A percentile compares a stretch with the other conserved stretches of the same genome.
Conservation (phyloP, 73 alveolate genomes). For the Breviolum minutum region DNA sequence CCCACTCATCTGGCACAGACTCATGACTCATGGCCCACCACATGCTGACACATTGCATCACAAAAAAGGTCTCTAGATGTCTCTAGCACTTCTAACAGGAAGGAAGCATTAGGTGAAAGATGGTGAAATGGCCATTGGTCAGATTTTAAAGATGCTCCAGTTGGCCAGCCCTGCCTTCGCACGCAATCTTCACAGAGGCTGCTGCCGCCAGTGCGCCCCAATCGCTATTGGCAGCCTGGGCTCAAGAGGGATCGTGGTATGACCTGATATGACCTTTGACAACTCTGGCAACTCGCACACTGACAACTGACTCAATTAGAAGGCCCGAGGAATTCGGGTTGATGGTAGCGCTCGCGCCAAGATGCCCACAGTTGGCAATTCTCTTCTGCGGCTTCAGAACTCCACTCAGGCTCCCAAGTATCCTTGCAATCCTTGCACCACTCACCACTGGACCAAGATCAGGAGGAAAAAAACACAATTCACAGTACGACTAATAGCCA, state of each 20-base stretch:
- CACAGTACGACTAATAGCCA: background rate
- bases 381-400: conserved; percentile 42
- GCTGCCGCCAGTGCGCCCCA: conserved; percentile 70
- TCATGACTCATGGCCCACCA: background rate
- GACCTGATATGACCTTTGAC: background rate
- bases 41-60: background rate
- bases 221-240: conserved; percentile 47
- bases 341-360: background rate
- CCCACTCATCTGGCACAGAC: conserved; percentile 48
- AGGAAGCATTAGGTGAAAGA: background rate
- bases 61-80: background rate
- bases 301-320: background rate
- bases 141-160: background rate
- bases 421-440: conserved; percentile 51
- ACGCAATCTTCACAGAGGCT: conserved; percentile 35
- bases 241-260: background rate
- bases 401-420: conserved; percentile 83
- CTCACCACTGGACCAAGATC: background rate
- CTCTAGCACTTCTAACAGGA: background rate
- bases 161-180: conserved; percentile 42
- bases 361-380: conserved; percentile 67
- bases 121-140: background rate
- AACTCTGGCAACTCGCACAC: too few species aligned
- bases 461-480: background rate
- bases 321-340: background rate